These are phyloP conservation scores for Ogataea chonburiensis DNA, from an alignment of 805 yeast genomes.

Conservation along the genomic window DNA sequence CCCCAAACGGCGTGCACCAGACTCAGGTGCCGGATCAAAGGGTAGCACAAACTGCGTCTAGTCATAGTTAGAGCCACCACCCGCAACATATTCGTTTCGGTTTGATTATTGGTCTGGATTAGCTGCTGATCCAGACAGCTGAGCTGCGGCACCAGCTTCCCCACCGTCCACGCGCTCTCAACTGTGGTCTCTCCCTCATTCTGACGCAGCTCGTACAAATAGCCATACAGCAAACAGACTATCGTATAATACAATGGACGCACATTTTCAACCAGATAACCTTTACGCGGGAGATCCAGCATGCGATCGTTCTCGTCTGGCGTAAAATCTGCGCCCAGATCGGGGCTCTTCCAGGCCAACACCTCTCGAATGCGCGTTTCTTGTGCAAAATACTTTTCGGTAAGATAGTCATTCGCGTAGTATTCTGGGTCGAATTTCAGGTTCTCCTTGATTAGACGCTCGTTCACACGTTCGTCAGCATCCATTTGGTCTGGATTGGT, in stretches of 20 bases:
- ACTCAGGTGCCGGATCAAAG: slow-evolving; percentile 71
- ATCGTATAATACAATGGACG: slow-evolving; percentile 62
- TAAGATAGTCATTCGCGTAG: slow-evolving; percentile 77
- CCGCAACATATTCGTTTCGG: slow-evolving; percentile 41
- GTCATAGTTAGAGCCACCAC: slow-evolving; percentile 60
- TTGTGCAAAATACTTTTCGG: slow-evolving; percentile 52
- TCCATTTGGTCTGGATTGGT: slow-evolving; percentile 73
- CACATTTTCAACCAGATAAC: slow-evolving; percentile 54
- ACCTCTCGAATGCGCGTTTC: slow-evolving; percentile 48
- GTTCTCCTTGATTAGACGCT: slow-evolving; percentile 64
- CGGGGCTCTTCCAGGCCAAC: slow-evolving; percentile 48
- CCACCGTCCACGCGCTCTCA: slow-evolving; percentile 94
- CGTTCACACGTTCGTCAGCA: slow-evolving; percentile 58
- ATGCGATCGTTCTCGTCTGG: slow-evolving; percentile 63
- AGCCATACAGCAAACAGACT: slow-evolving; percentile 67
- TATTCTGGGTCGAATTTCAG: slow-evolving; percentile 84
- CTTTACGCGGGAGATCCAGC: slow-evolving; percentile 64
- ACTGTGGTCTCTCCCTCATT: slow-evolving; percentile 69
- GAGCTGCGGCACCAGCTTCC: slow-evolving; percentile 79
- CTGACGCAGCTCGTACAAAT: slow-evolving; percentile 71
- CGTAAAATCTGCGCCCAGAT: slow-evolving; percentile 53
- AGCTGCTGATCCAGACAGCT: slow-evolving; percentile 66
- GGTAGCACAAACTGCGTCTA: slow-evolving; percentile 74
- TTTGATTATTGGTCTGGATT: slow-evolving; percentile 34
- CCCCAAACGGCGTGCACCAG: slow-evolving; percentile 66